Evolutionary conservation across 768 basidiomycete species (phyloP), one percentile per base, ranked within the genome.

Genomic region (Tricholoma terreum): DNA sequence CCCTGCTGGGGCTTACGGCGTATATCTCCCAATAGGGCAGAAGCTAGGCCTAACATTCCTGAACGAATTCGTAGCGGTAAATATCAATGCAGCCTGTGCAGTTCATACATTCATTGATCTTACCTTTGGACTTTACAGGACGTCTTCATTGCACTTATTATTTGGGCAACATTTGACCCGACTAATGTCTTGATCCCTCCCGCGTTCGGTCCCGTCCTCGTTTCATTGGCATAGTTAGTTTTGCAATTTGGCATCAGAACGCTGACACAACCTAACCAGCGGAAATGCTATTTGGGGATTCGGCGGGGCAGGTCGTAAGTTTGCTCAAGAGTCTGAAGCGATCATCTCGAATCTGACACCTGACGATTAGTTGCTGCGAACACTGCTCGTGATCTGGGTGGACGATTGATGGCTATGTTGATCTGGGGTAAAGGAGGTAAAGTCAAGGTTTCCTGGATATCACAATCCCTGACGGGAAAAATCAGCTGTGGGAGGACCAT

Each of bases 361-460:
- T 19, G 58, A 36, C 21, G 3, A 22, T 8, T 55, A 84, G 80
- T 89, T 45, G 77, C 84, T 12, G 75, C 86, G 33, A 90, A 90
- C 68, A 70, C 84, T 3, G 85, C 86, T 27, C 85, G 87, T 64
- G 87, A 89, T 66, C 27, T 90, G 42, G 87, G 87, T 17, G 84
- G 78, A 4, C 81, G 87, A 14, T 58, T 89, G n/a, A 78, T 80
- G 61, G 81, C 77, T 0, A 65, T 90, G 69, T 75, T 84, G 3
- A 79, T 88, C 54, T 89, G 83, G 78, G 87, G 87, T 17, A 64
- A 33, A 2, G 63, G 67, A 60, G 78, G 79, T 77, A 58, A 46
- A 5, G 2, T 24, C 43, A 24, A 22, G 19, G 68, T 56, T 52
- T 24, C 21, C 31, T 12, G 10, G 33, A 2, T n/a, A 59, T 50